phyloP scores from a whole-genome alignment of 2,329 filamentous ascomycete species.

The Clarireedia sp. region DNA sequence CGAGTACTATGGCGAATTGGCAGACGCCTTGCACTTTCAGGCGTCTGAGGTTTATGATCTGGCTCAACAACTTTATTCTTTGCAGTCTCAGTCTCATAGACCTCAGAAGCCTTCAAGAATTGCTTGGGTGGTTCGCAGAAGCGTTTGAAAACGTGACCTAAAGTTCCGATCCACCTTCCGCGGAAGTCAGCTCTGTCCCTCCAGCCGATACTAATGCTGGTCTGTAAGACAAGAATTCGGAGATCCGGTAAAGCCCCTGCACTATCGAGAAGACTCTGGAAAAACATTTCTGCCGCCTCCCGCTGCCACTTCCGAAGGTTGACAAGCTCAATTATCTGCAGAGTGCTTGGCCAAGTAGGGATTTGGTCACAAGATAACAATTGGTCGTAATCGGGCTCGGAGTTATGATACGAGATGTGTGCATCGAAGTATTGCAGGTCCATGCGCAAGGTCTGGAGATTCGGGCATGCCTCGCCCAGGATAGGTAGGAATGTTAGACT shows the following conservation, averaged over 20 bases:
- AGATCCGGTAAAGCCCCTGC: constrained; percentile 59
- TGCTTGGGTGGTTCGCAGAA: constrained; percentile 30
- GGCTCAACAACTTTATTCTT: neutral
- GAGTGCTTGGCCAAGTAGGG: constrained; percentile 68
- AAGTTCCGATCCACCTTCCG: constrained; percentile 64
- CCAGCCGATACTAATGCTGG: constrained; percentile 75
- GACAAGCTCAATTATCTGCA: constrained; percentile 66
- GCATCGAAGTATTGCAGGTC: constrained; percentile 72
- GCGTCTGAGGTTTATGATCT: constrained; percentile 8
- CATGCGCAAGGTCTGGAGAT: constrained; percentile 62
- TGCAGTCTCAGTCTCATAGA: neutral
- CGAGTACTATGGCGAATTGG: constrained; percentile 13
- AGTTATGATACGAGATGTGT: constrained; percentile 59
- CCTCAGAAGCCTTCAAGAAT: constrained; percentile 5
- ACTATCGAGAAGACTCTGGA: constrained; percentile 67
- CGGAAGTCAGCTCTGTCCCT: constrained; percentile 73
- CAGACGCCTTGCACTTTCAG: constrained; percentile 11
- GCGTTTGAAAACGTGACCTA: constrained; percentile 60
- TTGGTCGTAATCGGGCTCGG: constrained; percentile 65
- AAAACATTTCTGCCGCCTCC: constrained; percentile 65
- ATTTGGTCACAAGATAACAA: constrained; percentile 56
- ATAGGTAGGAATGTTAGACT: constrained; percentile 65
- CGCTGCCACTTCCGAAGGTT: constrained; percentile 70
- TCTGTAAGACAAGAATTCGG: constrained; percentile 60
- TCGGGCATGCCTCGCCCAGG: constrained; percentile 60